Base-by-base conservation (phyloP, 306 rosid species). In the Prunus armeniaca region DNA sequence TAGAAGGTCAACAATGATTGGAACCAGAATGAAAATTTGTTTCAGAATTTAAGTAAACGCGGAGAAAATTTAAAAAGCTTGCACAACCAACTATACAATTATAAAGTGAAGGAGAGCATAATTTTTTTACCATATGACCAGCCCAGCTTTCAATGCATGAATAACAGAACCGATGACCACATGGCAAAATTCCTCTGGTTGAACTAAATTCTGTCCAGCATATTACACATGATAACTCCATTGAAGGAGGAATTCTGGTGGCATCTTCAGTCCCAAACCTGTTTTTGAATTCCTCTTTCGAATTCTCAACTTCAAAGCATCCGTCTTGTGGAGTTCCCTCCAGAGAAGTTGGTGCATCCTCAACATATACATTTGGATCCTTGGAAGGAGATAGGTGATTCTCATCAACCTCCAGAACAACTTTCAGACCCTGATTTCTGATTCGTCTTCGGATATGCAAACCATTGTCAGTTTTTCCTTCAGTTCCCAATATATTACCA, bases 161-260 rank as follows among this genome's bases (percentile, higher is more conserved):
- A 80, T 78, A 92, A 80, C 98, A 95, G 87, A 82, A 95, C 52
- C 95, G 91, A 79, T 95, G 98, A 71, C 95, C 96, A 82, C 98
- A 95, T 0, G 87, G 90, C 82, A 95, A 84, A 82, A 90, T 82
- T 28, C 97, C 98, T 79, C 96, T 71, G 46, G 81, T 88, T 71
- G 88, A 75, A 84, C 96, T 89, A 84, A 84, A 92, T 78, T 89
- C 96, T 55, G 87, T 84, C 88, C 83, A 89, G 83, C 98, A 95
- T 76, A 95, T 95, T 51, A 90, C 96, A 76, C 98, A 95, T 69
- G 98, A 92, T 83, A 89, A 49, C 66, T 92, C 92, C 19, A 70
- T 60, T 24, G 95, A 75, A 72, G 79, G 75, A 70, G 85, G 80
- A 76, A 80, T 46, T 52, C 50, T 47, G 45, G 83, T 77, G 76